phyloP scores from a whole-genome alignment of 345 rosid species.

The Citrus glauca region DNA sequence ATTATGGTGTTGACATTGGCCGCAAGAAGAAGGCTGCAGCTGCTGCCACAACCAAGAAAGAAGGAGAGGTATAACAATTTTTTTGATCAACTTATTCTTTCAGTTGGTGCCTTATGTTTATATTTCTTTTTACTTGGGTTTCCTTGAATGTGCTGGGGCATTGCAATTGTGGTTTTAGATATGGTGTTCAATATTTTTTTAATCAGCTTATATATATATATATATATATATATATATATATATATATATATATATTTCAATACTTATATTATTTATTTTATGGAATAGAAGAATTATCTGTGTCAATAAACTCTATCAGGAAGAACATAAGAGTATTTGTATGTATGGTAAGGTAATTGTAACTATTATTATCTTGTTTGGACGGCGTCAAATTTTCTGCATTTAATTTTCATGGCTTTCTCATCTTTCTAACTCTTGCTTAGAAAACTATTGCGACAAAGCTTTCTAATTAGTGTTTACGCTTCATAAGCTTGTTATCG shows the following conservation, averaged over 20 bases:
- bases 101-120: neutral
- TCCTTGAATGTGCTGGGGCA: neutral
- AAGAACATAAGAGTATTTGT: neutral
- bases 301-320: neutral
- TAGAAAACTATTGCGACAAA: neutral
- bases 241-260: no score
- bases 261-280: no score
- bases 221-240: no score
- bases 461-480: neutral
- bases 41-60: slow-evolving; percentile 31
- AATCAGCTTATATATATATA: neutral
- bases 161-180: neutral
- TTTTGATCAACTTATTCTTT: neutral
- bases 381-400: neutral
- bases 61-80: slow-evolving; percentile 29
- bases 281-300: neutral
- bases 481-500: neutral
- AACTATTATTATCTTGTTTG: neutral
- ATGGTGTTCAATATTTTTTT: neutral
- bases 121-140: neutral
- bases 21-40: slow-evolving; percentile 42
- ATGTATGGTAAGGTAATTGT: neutral
- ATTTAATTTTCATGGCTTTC: neutral
- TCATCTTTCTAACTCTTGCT: neutral
- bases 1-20: slow-evolving; percentile 52